Percentiles rank a stretch among this genome's conserved stretches.
phyloP scores from a whole-genome alignment of 2,329 filamentous ascomycete species.

The Verticillium tricorpus region DNA sequence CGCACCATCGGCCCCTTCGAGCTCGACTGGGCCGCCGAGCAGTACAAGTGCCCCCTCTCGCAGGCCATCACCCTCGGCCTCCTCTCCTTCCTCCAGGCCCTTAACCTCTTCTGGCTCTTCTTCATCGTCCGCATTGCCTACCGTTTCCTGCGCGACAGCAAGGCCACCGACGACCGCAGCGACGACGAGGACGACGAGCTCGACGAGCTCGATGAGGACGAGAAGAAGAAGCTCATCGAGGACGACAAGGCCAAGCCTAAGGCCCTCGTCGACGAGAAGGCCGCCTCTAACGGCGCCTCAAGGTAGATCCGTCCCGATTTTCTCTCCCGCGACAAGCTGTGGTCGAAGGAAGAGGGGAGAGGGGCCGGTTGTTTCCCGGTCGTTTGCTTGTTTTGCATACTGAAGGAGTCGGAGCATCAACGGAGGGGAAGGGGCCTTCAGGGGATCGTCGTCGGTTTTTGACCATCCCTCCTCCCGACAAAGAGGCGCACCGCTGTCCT shows the following conservation, averaged over 20 bases:
- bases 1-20: conserved; percentile 69
- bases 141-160: conserved; percentile 59
- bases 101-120: conserved; percentile 81
- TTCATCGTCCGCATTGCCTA: conserved; percentile 72
- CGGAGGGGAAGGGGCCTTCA: neutral
- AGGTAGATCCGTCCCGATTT: neutral
- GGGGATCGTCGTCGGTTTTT: neutral
- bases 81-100: conserved; percentile 62
- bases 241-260: neutral
- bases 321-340: no score
- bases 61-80: conserved; percentile 64
- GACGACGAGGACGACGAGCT: conserved; percentile 60
- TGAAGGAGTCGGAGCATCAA: neutral
- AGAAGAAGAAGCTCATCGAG: conserved; percentile 14
- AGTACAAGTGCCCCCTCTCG: conserved; percentile 71
- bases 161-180: conserved; percentile 66
- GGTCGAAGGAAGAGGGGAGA: neutral
- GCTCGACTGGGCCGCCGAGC: conserved; percentile 69
- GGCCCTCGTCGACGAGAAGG: neutral
- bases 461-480: neutral
- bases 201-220: conserved; percentile 24
- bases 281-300: neutral
- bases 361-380: neutral
- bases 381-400: neutral
- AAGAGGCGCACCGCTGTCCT: neutral